These are phyloP conservation scores for Apiosordaria backusii DNA, from an alignment of 495 filamentous ascomycete species.

Conservation along the genomic window DNA sequence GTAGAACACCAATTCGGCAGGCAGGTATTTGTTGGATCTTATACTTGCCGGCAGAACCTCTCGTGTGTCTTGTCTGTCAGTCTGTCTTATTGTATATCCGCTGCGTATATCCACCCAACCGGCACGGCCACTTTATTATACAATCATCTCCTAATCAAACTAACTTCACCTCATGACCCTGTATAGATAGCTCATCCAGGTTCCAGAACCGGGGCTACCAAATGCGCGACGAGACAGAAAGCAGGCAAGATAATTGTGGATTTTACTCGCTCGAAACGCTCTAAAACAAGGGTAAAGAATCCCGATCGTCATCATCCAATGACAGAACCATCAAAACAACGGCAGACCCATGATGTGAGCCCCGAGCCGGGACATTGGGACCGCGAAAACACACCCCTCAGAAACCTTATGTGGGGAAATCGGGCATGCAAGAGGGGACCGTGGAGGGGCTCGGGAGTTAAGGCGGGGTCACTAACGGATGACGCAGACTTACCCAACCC, in stretches of 20 bases:
- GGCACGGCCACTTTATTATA: background rate
- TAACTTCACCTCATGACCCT: background rate
- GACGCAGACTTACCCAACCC: slow-evolving; percentile 10
- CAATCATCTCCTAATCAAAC: background rate
- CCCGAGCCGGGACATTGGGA: background rate
- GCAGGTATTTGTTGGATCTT: background rate
- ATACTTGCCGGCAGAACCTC: background rate
- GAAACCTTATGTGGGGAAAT: slow-evolving; percentile 4
- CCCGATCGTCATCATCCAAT: background rate
- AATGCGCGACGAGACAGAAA: no score
- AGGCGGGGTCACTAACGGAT: background rate
- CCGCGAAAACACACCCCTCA: background rate
- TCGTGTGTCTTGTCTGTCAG: no score
- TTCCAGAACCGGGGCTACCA: background rate
- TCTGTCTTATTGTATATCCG: no score
- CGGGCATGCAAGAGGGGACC: slow-evolving; percentile 12
- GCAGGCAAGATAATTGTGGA: no score
- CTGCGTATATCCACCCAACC: background rate
- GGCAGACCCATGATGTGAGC: background rate
- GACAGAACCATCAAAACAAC: background rate
- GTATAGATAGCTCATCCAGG: background rate
- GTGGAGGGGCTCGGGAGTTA: slow-evolving; percentile 25
- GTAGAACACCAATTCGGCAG: background rate
- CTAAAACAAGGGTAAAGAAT: background rate
- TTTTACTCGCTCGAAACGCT: no score